phyloP scores from a whole-genome alignment of 768 basidiomycete species.

The Rubroboletus satanas region DNA sequence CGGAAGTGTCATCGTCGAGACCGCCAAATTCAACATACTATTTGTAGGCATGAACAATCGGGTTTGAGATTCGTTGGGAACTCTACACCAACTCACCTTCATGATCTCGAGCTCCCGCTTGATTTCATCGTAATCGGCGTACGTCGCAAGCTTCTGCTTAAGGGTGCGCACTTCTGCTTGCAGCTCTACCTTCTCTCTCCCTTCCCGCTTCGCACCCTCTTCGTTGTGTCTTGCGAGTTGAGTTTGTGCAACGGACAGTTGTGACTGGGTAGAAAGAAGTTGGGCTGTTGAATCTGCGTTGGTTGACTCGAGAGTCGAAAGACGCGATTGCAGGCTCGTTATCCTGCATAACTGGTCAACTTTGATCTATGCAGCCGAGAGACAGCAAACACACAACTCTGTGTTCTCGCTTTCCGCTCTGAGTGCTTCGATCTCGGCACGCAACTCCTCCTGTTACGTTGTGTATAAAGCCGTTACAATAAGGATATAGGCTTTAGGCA shows the following conservation, averaged over 20 bases:
- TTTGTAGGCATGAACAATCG: neutral
- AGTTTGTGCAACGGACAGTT: slow-evolving; percentile 14
- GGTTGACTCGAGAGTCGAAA: slow-evolving; percentile 69
- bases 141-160: slow-evolving; percentile 64
- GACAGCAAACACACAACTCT: slow-evolving; percentile 50
- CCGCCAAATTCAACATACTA: slow-evolving; percentile 97
- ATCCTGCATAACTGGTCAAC: slow-evolving; percentile 13
- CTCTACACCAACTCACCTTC: slow-evolving; percentile 58
- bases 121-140: slow-evolving; percentile 91
- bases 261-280: slow-evolving; percentile 16
- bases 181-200: slow-evolving; percentile 34
- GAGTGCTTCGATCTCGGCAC: slow-evolving; percentile 91
- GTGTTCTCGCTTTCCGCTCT: slow-evolving; percentile 73
- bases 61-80: neutral
- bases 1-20: slow-evolving; percentile 55
- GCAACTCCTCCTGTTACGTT: slow-evolving; percentile 72
- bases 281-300: slow-evolving; percentile 16
- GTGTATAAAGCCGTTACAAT: neutral
- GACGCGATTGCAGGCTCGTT: slow-evolving; percentile 57
- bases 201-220: slow-evolving; percentile 15
- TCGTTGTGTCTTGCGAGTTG: slow-evolving; percentile 18
- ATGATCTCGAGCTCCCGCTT: slow-evolving; percentile 98
- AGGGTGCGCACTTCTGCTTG: slow-evolving; percentile 64
- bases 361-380: neutral
- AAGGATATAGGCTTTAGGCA: neutral